These are phyloP conservation scores for Mycena maculata DNA, from an alignment of 768 basidiomycete genomes.

Conservation along the genomic window DNA sequence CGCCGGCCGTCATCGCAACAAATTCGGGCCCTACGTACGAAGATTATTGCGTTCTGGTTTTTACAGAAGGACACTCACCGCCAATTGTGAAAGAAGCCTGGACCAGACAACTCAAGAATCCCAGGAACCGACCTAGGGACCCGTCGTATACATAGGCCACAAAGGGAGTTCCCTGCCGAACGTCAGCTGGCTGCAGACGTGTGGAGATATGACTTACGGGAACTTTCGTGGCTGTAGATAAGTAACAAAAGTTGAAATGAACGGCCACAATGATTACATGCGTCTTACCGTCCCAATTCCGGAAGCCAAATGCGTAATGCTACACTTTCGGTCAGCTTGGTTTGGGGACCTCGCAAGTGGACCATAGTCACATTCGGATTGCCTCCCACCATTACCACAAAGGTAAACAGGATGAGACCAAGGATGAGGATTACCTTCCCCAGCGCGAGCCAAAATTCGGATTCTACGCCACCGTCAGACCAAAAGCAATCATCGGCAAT, in stretches of 20 bases:
- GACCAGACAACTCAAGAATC: slow-evolving; percentile 70
- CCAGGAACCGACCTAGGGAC: slow-evolving; percentile 66
- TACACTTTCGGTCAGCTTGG: slow-evolving; percentile 61
- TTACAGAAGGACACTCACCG: slow-evolving; percentile 38
- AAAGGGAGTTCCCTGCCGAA: slow-evolving; percentile 60
- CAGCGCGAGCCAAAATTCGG: slow-evolving; percentile 66
- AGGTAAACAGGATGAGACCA: slow-evolving; percentile 63
- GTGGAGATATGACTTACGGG: slow-evolving; percentile 14
- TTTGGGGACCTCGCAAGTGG: not conserved
- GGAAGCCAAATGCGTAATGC: slow-evolving; percentile 65
- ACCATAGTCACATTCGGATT: slow-evolving; percentile 23
- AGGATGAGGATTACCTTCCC: slow-evolving; percentile 62
- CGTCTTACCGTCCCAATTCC: slow-evolving; percentile 55
- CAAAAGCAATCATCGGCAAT: not conserved
- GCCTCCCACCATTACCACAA: slow-evolving; percentile 60
- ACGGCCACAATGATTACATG: not conserved
- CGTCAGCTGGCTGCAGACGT: not conserved
- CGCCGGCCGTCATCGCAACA: slow-evolving; percentile 72
- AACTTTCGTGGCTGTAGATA: slow-evolving; percentile 52
- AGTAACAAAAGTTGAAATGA: not conserved
- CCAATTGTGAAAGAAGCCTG: slow-evolving; percentile 71
- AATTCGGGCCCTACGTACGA: slow-evolving; percentile 53
- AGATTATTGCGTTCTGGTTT: not conserved
- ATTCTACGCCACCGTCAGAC: slow-evolving; percentile 48
- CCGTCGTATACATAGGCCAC: slow-evolving; percentile 66